These are phyloP conservation scores for Saraca asoca DNA, from an alignment of 331 rosid species.

Conservation along the genomic window DNA sequence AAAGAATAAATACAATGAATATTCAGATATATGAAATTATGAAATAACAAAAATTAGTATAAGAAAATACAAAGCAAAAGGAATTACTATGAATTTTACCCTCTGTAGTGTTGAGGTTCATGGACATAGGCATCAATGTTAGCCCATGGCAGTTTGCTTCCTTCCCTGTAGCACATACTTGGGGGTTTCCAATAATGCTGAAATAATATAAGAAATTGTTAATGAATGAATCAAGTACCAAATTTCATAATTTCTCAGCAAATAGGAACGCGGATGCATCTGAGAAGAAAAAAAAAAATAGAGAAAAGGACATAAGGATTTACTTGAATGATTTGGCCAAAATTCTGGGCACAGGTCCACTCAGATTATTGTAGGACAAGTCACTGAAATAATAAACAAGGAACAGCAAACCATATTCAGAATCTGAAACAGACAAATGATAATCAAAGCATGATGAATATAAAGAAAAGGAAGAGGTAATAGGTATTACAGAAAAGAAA, in stretches of 20 bases:
- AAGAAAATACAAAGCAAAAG: neutral
- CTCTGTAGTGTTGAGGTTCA: slow-evolving; percentile 50
- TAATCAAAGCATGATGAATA: slow-evolving; percentile 5
- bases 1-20: slow-evolving; percentile 31
- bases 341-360: slow-evolving; percentile 55
- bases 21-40: slow-evolving; percentile 14
- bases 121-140: slow-evolving; percentile 58
- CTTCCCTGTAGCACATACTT: slow-evolving; percentile 50
- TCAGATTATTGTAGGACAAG: slow-evolving; percentile 61
- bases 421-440: neutral
- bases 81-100: slow-evolving; percentile 33
- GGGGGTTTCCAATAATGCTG: slow-evolving; percentile 64
- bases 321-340: slow-evolving; percentile 59
- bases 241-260: slow-evolving; percentile 19
- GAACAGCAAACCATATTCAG: slow-evolving; percentile 37
- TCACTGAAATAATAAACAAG: slow-evolving; percentile 46
- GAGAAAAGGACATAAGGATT: neutral
- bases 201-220: slow-evolving; percentile 15
- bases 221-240: neutral
- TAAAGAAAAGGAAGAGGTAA: slow-evolving; percentile 12
- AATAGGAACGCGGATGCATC: slow-evolving; percentile 7
- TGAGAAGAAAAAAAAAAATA: neutral
- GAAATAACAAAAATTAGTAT: neutral
- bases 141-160: slow-evolving; percentile 59
- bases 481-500: slow-evolving; percentile 57